Evolutionary conservation across 257 asterid genomes (phyloP).

Genomic region (Capsicum pubescens): DNA sequence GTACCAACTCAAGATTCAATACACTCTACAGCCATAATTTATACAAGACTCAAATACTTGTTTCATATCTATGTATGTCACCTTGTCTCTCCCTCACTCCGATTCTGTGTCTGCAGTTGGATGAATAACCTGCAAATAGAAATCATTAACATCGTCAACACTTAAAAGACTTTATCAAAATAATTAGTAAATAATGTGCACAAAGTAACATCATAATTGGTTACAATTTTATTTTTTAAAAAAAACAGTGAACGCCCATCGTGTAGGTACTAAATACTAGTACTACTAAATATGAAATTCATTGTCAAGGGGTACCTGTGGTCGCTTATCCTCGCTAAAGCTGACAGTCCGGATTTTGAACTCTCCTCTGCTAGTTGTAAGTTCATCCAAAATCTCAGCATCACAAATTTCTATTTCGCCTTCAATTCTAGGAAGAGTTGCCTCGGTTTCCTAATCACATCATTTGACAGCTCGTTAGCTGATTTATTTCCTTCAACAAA

Average conservation of each 20-base stretch:
- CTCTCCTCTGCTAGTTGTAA: conserved; percentile 69
- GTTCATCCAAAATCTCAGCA: conserved; percentile 62
- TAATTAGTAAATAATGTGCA: too few species aligned
- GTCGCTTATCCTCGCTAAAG: conserved; percentile 47
- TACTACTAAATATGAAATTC: background rate
- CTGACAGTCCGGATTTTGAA: conserved; percentile 49
- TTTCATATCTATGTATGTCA: background rate
- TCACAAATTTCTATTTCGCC: conserved; percentile 40
- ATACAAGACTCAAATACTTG: background rate
- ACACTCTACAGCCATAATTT: background rate
- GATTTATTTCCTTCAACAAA: background rate
- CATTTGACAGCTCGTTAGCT: background rate
- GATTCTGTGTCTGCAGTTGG: conserved; percentile 21
- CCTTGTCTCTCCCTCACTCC: background rate
- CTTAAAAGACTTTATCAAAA: background rate
- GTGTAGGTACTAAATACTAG: background rate
- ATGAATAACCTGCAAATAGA: conserved; percentile 23
- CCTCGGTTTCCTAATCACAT: conserved; percentile 41
- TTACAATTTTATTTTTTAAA: background rate
- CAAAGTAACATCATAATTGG: background rate
- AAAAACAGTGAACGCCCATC: background rate
- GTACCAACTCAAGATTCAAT: background rate
- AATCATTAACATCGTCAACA: background rate
- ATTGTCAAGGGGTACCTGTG: conserved; percentile 38
- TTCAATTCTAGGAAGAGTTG: conserved; percentile 22